Evolutionary conservation across 257 asterid genomes (phyloP).

Genomic region (Primulina huaijiensis): DNA sequence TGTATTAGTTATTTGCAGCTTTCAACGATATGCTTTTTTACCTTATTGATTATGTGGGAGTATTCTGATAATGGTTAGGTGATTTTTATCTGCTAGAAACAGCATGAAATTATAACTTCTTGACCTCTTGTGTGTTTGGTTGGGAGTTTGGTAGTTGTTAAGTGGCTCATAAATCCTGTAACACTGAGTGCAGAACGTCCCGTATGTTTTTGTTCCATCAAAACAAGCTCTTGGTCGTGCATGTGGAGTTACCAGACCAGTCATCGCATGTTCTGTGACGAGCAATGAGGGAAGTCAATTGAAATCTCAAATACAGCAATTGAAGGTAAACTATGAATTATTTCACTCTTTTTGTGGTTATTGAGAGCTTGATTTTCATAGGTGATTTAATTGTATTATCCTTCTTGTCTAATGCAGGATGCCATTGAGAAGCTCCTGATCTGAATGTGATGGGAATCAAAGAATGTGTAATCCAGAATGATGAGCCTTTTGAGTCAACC

Average conservation of each 20-base stretch:
- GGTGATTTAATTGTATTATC: background rate
- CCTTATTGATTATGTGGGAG: too few species aligned
- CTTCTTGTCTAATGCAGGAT: constrained; percentile 29
- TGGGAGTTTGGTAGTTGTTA: background rate
- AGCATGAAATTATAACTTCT: too few species aligned
- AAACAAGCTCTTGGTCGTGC: constrained; percentile 80
- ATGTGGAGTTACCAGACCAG: constrained; percentile 72
- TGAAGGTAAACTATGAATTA: constrained; percentile 45
- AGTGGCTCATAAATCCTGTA: background rate
- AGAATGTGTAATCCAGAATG: constrained; percentile 24
- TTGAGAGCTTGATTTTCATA: background rate
- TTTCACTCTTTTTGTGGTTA: background rate
- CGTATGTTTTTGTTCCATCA: constrained; percentile 44
- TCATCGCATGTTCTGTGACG: constrained; percentile 83
- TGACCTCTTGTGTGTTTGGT: background rate
- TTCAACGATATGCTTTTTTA: too few species aligned
- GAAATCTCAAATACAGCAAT: constrained; percentile 80
- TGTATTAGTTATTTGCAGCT: too few species aligned
- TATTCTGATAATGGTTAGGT: too few species aligned
- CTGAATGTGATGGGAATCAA: constrained; percentile 17
- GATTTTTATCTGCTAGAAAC: too few species aligned
- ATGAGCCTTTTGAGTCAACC: constrained; percentile 22
- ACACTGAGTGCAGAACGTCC: constrained; percentile 36
- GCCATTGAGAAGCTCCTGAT: constrained; percentile 45
- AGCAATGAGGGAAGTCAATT: constrained; percentile 85